phyloP scores from a whole-genome alignment of 2,329 filamentous ascomycete species.

The Periconia macrospinosa region DNA sequence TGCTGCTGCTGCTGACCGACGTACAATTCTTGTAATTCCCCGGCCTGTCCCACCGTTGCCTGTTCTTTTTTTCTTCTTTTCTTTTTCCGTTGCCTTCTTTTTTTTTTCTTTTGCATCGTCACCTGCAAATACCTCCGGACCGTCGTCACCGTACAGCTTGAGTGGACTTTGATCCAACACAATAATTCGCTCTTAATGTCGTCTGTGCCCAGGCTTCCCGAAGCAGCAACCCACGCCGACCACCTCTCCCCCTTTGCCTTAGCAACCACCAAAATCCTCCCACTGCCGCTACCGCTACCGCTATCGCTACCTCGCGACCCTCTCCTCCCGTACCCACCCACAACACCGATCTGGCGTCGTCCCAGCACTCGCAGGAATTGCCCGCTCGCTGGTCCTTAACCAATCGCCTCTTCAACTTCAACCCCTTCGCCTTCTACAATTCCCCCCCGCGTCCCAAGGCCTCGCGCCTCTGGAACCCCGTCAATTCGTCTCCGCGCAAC shows the following conservation, averaged over 20 bases:
- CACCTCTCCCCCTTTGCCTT: constrained; percentile 1
- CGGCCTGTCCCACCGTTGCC: too few relatives aligned
- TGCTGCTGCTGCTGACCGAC: not conserved
- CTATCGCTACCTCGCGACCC: too few relatives aligned
- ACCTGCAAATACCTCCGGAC: not conserved
- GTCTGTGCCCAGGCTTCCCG: constrained; percentile 2
- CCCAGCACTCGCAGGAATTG: constrained; percentile 6
- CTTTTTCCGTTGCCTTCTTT: not conserved
- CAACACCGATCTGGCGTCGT: constrained; percentile 21
- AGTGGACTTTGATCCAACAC: not conserved
- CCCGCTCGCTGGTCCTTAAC: constrained; percentile 45
- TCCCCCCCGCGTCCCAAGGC: constrained; percentile 43
- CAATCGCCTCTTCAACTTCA: constrained; percentile 45
- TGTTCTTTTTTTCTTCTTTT: not conserved
- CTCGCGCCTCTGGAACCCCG: constrained; percentile 62
- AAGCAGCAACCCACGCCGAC: constrained; percentile 3
- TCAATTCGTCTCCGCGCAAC: constrained; percentile 51
- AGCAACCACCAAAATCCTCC: constrained; percentile 4
- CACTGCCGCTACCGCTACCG: too few relatives aligned
- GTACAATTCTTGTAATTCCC: not conserved
- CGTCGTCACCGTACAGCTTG: too few relatives aligned
- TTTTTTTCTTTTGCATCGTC: not conserved
- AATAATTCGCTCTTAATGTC: constrained; percentile 1
- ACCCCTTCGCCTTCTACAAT: constrained; percentile 30
- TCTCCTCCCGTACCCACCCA: constrained; percentile 6